Conservation (phyloP, 2,329 filamentous ascomycete genomes). For the Xylariaceae sp. region DNA sequence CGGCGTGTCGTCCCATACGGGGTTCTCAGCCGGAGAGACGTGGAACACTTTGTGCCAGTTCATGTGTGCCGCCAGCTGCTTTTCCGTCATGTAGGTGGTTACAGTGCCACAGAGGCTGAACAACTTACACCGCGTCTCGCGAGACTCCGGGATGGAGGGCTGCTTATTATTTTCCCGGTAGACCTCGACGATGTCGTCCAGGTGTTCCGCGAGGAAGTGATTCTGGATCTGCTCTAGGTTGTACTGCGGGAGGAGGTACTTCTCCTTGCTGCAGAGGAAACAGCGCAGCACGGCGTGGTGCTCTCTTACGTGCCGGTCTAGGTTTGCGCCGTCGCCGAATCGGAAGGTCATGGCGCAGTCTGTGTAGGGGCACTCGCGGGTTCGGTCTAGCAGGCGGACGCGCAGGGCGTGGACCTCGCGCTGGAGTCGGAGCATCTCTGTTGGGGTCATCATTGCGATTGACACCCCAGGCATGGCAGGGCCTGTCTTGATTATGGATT, state of each 20-base stretch:
- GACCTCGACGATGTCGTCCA: conserved; percentile 16
- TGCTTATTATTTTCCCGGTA: no score
- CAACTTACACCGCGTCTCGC: background rate
- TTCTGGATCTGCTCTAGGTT: conserved; percentile 18
- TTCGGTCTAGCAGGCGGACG: conserved; percentile 35
- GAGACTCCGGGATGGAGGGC: background rate
- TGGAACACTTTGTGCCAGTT: background rate
- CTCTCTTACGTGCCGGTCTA: conserved; percentile 37
- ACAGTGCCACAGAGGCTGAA: conserved; percentile 6
- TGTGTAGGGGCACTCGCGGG: conserved; percentile 37
- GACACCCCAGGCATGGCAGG: conserved; percentile 36
- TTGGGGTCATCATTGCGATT: conserved; percentile 39
- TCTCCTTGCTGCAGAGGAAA: conserved; percentile 26
- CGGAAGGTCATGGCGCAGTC: conserved; percentile 37
- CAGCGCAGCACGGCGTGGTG: conserved; percentile 33
- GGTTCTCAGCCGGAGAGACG: background rate
- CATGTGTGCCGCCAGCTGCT: conserved; percentile 2
- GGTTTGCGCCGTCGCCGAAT: conserved; percentile 27
- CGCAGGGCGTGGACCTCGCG: conserved; percentile 35
- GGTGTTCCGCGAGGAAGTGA: conserved; percentile 26
- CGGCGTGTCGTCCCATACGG: no score
- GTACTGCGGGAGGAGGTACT: conserved; percentile 34
- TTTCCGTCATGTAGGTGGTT: conserved; percentile 2
- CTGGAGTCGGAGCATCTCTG: conserved; percentile 39
- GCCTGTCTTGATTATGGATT: conserved; percentile 37